A percentile compares a stretch with the other conserved stretches of the same genome.
Evolutionary conservation across 306 rosid genomes (phyloP).

Genomic region (Vigna reflexopilosa): DNA sequence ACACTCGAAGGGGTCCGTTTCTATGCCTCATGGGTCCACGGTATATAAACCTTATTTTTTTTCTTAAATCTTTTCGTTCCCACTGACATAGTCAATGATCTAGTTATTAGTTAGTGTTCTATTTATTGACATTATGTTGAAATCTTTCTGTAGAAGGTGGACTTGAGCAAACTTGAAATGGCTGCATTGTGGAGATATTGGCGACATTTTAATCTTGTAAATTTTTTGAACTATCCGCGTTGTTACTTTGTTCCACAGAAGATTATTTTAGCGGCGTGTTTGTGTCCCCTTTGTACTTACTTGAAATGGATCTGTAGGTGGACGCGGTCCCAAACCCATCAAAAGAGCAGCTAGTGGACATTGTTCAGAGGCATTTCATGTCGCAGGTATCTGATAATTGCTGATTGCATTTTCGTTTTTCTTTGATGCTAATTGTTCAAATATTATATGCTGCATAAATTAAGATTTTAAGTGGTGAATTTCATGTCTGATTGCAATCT

Average conservation of each 20-base stretch:
- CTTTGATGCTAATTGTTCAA: slow-evolving; percentile 4
- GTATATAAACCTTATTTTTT: slow-evolving; percentile 54
- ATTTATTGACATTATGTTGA: background rate
- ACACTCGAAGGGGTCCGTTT: slow-evolving; percentile 85
- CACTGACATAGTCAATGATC: slow-evolving; percentile 21
- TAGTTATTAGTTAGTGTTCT: slow-evolving; percentile 43
- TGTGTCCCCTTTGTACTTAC: slow-evolving; percentile 6
- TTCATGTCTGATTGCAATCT: slow-evolving; percentile 16
- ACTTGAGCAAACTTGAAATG: slow-evolving; percentile 92
- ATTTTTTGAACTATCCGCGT: slow-evolving; percentile 36
- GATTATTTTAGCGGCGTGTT: slow-evolving; percentile 5
- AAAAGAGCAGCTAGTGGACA: slow-evolving; percentile 88
- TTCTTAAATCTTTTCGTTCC: slow-evolving; percentile 25
- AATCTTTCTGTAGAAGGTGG: slow-evolving; percentile 71
- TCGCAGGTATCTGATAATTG: slow-evolving; percentile 72
- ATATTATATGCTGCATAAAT: background rate
- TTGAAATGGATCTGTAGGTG: slow-evolving; percentile 58
- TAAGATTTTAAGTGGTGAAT: slow-evolving; percentile 7
- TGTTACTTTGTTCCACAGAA: background rate
- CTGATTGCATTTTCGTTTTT: slow-evolving; percentile 3
- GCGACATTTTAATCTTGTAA: slow-evolving; percentile 96
- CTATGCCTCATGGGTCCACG: slow-evolving; percentile 79
- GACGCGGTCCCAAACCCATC: slow-evolving; percentile 95
- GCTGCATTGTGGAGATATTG: slow-evolving; percentile 97
- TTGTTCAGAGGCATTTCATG: slow-evolving; percentile 98